These are phyloP conservation scores for Echeveria elegans DNA, from an alignment of 164 flowering plant genomes.

Conservation along the genomic window DNA sequence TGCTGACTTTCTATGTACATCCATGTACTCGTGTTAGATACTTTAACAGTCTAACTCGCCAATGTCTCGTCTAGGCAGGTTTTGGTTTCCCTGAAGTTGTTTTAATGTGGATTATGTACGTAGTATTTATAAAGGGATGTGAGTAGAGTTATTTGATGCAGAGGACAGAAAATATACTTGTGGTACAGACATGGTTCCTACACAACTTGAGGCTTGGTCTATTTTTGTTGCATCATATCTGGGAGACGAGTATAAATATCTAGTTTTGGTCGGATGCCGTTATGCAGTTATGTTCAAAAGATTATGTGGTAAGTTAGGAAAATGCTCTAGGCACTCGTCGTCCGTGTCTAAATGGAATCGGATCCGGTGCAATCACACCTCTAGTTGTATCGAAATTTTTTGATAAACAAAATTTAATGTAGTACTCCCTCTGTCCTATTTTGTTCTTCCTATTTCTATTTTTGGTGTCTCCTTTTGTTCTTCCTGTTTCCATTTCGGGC, in stretches of 20 bases:
- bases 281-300: too few species aligned
- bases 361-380: too few species aligned
- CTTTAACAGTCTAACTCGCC: not conserved
- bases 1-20: not conserved
- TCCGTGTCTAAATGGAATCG: too few species aligned
- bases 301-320: too few species aligned
- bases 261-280: too few species aligned
- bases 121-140: not conserved
- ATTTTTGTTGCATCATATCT: not conserved
- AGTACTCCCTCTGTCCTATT: too few species aligned
- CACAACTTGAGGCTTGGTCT: not conserved
- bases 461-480: too few species aligned
- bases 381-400: too few species aligned
- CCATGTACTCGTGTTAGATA: not conserved
- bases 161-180: not conserved
- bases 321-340: too few species aligned
- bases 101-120: not conserved
- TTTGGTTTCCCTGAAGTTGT: not conserved
- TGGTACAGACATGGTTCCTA: not conserved
- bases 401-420: too few species aligned
- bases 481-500: too few species aligned
- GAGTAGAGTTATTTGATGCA: not conserved
- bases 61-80: not conserved
- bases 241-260: not conserved
- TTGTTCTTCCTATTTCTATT: too few species aligned